A percentile compares a stretch with the other conserved stretches of the same genome.
Evolutionary conservation across 805 yeast genomes (phyloP).

Genomic region (Candida namnaoensis): DNA sequence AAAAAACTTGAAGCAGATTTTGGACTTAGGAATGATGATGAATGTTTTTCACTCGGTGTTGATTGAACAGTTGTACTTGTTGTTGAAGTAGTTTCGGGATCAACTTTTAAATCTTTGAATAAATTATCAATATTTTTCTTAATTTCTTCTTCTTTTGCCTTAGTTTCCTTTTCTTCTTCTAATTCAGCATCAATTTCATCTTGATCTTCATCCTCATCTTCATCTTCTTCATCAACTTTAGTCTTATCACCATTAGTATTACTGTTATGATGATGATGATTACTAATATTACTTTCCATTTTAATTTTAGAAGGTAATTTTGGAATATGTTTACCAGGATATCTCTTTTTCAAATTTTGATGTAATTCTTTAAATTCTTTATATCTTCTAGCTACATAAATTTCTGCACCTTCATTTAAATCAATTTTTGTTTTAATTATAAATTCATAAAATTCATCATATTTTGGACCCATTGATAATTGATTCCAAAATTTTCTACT

Average conservation of each 20-base stretch:
- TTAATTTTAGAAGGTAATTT: conserved; percentile 48
- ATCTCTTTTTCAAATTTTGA: conserved; percentile 37
- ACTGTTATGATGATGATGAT: neutral
- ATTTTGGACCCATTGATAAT: conserved; percentile 7
- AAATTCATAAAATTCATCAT: conserved; percentile 16
- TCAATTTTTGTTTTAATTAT: conserved; percentile 13
- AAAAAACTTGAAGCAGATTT: conserved; percentile 1
- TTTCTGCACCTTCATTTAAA: conserved; percentile 9
- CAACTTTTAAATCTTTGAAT: conserved; percentile 9
- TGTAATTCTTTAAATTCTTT: conserved; percentile 58
- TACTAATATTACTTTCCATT: conserved; percentile 21
- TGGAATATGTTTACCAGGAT: conserved; percentile 65
- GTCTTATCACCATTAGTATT: neutral
- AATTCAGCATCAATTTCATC: conserved; percentile 10
- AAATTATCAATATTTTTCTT: conserved; percentile 9
- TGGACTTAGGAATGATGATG: conserved; percentile 3
- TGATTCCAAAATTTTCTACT: conserved; percentile 20
- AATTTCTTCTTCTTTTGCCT: conserved; percentile 11
- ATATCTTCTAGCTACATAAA: conserved; percentile 48
- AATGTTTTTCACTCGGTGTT: conserved; percentile 1
- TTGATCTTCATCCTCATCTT: conserved; percentile 10
- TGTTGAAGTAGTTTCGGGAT: conserved; percentile 1
- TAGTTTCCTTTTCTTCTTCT: conserved; percentile 6
- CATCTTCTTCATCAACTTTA: conserved; percentile 8
- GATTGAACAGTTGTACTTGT: conserved; percentile 2